Evolutionary conservation across 768 basidiomycete species (phyloP).

Genomic region (Tricholoma terreum): DNA sequence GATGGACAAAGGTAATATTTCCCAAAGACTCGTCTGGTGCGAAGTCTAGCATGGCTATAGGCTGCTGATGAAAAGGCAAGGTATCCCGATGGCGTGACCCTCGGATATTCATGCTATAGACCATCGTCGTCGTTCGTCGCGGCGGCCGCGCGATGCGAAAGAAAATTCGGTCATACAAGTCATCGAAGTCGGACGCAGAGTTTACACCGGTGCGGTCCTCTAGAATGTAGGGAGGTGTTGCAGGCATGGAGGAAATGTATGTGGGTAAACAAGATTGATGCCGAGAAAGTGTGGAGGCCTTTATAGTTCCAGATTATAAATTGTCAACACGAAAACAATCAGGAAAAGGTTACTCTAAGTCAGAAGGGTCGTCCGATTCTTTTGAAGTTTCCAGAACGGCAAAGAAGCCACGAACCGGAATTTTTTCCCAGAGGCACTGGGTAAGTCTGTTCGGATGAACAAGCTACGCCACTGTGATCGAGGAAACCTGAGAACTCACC

Average conservation of each 20-base stretch:
- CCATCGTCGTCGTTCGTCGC: conserved; percentile 43
- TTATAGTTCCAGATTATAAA: conserved; percentile 2
- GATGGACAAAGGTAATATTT: conserved; percentile 50
- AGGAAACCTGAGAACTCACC: neutral
- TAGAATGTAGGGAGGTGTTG: neutral
- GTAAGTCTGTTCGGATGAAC: conserved; percentile 2
- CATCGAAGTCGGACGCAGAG: conserved; percentile 64
- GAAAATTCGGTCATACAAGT: conserved; percentile 75
- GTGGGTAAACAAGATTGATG: neutral
- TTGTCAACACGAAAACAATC: conserved; percentile 3
- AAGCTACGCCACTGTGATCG: conserved; percentile 2
- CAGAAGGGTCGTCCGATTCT: conserved; percentile 4
- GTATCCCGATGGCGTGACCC: conserved; percentile 58
- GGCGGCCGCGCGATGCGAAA: conserved; percentile 56
- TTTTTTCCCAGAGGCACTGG: conserved; percentile 2
- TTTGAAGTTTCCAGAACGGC: conserved; percentile 3
- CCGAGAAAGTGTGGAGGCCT: neutral
- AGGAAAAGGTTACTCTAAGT: neutral
- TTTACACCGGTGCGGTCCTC: conserved; percentile 4
- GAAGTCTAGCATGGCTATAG: conserved; percentile 60
- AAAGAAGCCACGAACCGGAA: neutral
- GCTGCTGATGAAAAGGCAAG: conserved; percentile 48
- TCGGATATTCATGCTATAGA: conserved; percentile 66
- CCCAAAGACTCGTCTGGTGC: conserved; percentile 56
- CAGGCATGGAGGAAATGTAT: neutral